Percentiles rank a stretch among this genome's conserved stretches.
These are phyloP conservation scores for Geotrichum citri-aurantii DNA, from an alignment of 1,139 yeast species.

Conservation along the genomic window DNA sequence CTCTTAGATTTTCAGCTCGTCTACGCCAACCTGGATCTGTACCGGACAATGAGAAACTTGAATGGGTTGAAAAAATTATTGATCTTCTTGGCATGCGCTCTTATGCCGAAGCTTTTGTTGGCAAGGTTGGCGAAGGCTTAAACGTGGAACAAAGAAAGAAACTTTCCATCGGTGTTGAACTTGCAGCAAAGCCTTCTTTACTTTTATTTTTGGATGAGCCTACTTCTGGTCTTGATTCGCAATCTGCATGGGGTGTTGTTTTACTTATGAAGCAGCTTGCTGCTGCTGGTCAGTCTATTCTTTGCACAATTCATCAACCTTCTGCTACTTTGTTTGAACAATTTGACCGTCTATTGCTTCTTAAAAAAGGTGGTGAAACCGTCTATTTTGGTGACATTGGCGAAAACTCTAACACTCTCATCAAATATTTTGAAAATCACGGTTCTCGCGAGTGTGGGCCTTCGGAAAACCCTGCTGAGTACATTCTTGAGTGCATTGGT, in stretches of 20 bases:
- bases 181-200: constrained; percentile 51
- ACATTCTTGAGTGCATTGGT: constrained; percentile 57
- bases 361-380: constrained; percentile 55
- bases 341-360: constrained; percentile 46
- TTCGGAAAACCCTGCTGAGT: constrained; percentile 61
- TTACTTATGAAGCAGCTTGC: constrained; percentile 48
- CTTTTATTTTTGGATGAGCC: constrained; percentile 53
- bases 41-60: constrained; percentile 47
- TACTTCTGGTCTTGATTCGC: constrained; percentile 56
- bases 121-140: constrained; percentile 52
- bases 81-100: constrained; percentile 51
- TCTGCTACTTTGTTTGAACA: constrained; percentile 51
- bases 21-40: constrained; percentile 50
- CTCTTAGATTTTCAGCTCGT: constrained; percentile 55
- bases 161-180: constrained; percentile 58
- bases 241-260: constrained; percentile 54
- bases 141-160: constrained; percentile 64
- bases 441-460: constrained; percentile 45
- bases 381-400: constrained; percentile 68
- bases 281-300: constrained; percentile 51
- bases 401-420: constrained; percentile 44
- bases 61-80: constrained; percentile 56
- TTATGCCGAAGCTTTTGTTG: constrained; percentile 61
- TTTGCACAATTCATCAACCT: constrained; percentile 57
- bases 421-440: constrained; percentile 52